A percentile compares a stretch with the other conserved stretches of the same genome.
Conservation (phyloP, 2,329 filamentous ascomycete genomes). For the Colletotrichum tamarilloi region DNA sequence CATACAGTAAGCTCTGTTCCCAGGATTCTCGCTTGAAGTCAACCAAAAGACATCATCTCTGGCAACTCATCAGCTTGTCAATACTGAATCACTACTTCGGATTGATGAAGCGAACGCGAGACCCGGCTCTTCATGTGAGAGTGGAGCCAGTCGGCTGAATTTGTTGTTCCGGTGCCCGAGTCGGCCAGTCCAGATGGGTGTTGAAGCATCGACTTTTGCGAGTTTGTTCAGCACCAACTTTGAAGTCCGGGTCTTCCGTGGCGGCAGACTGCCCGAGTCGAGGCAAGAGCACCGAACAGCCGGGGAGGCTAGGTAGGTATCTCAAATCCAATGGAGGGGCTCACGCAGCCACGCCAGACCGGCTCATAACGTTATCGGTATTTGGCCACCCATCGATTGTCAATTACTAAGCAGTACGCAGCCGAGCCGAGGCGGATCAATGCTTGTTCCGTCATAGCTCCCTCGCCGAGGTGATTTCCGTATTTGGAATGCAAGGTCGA, state of each 20-base stretch:
- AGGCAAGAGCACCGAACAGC: slow-evolving; percentile 3
- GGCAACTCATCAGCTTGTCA: neutral
- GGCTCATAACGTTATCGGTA: slow-evolving; percentile 1
- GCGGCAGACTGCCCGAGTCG: slow-evolving; percentile 11
- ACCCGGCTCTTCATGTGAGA: slow-evolving; percentile 16
- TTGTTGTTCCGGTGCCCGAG: slow-evolving; percentile 28
- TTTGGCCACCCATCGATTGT: neutral
- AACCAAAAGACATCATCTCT: neutral
- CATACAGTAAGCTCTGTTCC: neutral
- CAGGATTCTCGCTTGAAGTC: neutral
- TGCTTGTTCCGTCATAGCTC: slow-evolving; percentile 13
- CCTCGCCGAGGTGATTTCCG: slow-evolving; percentile 22
- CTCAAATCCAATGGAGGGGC: neutral
- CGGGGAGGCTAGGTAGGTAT: neutral
- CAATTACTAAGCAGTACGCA: neutral
- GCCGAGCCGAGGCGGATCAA: slow-evolving; percentile 7
- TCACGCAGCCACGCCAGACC: no score
- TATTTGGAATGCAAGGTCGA: slow-evolving; percentile 2
- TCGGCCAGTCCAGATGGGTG: neutral
- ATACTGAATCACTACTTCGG: neutral
- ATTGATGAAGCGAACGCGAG: neutral
- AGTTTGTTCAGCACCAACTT: neutral
- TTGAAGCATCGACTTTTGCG: neutral
- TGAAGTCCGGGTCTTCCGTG: slow-evolving; percentile 14
- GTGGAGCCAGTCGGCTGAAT: slow-evolving; percentile 26